Evolutionary conservation across 2,329 filamentous ascomycete genomes (phyloP).

Genomic region (Epichloe hybrida): DNA sequence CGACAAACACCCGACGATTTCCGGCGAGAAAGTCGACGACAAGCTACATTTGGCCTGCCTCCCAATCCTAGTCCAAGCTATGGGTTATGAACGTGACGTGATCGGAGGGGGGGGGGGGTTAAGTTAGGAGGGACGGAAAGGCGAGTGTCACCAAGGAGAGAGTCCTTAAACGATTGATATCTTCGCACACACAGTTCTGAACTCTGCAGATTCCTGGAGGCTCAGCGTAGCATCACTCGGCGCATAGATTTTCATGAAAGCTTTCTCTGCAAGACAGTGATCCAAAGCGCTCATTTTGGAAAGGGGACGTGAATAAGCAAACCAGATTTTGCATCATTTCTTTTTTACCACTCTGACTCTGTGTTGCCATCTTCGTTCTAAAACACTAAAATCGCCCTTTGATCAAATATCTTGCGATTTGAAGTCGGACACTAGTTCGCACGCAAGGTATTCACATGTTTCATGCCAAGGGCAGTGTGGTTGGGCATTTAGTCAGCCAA

Average conservation of each 20-base stretch:
- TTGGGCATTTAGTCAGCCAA: not conserved
- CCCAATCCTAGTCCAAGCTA: conserved; percentile 28
- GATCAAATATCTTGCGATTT: too few relatives aligned
- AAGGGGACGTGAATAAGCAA: not conserved
- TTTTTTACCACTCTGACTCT: not conserved
- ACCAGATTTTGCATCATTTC: not conserved
- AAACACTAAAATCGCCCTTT: too few relatives aligned
- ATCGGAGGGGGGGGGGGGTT: too few relatives aligned
- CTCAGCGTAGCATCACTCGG: conserved; percentile 20
- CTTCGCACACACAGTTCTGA: not conserved
- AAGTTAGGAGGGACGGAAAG: not conserved
- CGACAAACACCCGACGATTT: conserved; percentile 42
- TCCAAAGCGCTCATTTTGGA: not conserved
- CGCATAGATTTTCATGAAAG: conserved; percentile 16
- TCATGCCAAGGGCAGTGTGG: not conserved
- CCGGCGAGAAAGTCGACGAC: conserved; percentile 37
- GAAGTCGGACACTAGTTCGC: not conserved
- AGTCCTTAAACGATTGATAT: not conserved
- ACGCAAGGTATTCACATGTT: not conserved
- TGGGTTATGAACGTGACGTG: conserved; percentile 13
- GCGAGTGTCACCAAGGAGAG: not conserved
- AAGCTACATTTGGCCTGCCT: conserved; percentile 38
- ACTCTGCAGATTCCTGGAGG: conserved; percentile 10
- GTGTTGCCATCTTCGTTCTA: not conserved
- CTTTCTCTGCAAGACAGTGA: conserved; percentile 3